Evolutionary conservation across 441 rosid genomes (phyloP).

Genomic region (Sinapis alba): DNA sequence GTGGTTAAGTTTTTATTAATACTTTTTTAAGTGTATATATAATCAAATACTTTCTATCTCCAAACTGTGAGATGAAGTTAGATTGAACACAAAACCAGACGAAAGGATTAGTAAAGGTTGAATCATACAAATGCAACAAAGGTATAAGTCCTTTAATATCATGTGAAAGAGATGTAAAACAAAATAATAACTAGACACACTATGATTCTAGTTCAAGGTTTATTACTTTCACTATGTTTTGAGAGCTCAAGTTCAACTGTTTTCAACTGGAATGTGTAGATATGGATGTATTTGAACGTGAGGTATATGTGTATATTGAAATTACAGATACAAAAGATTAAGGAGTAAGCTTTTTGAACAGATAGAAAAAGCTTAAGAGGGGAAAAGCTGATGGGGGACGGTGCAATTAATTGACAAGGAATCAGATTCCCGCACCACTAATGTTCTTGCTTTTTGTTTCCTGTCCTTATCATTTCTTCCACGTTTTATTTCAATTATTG

Average conservation of each 20-base stretch:
- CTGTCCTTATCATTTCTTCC: conserved; percentile 41
- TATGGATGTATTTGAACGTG: conserved; percentile 5
- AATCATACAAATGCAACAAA: neutral
- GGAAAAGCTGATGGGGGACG: conserved; percentile 9
- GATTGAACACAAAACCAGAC: neutral
- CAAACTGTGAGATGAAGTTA: neutral
- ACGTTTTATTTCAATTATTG: conserved; percentile 31
- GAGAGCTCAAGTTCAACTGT: neutral
- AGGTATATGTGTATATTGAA: neutral
- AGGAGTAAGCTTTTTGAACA: conserved; percentile 30
- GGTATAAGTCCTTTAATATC: neutral
- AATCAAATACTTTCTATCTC: neutral
- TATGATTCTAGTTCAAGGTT: neutral
- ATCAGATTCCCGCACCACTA: conserved; percentile 42
- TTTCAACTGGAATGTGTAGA: conserved; percentile 2
- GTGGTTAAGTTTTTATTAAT: neutral
- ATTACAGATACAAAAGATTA: conserved; percentile 25
- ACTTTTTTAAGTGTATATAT: conserved; percentile 24
- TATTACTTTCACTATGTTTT: neutral
- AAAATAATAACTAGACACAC: neutral
- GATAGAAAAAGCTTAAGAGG: conserved; percentile 30
- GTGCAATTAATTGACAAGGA: conserved; percentile 40
- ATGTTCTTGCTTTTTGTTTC: conserved; percentile 34
- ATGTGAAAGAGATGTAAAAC: neutral
- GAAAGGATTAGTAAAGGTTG: neutral